Evolutionary conservation across 176 grass and related monocot genomes (phyloP).

Genomic region (Puccinellia tenuiflora): DNA sequence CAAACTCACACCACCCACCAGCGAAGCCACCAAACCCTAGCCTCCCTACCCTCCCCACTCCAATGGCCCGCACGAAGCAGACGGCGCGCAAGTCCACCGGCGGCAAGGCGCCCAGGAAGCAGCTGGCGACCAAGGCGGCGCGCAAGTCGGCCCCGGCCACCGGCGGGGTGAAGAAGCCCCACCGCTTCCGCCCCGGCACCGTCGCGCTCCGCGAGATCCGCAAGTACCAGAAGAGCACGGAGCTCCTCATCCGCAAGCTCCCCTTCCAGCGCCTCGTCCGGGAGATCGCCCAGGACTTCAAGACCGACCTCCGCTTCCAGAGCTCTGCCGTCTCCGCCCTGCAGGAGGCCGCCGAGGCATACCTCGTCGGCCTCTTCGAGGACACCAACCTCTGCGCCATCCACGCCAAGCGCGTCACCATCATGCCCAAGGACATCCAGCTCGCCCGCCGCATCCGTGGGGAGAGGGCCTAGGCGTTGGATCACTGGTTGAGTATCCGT

Average conservation of each 20-base stretch:
- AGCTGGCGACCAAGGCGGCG: slow-evolving; percentile 57
- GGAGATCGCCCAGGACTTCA: slow-evolving; percentile 72
- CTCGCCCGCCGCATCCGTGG: slow-evolving; percentile 52
- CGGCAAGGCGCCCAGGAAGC: slow-evolving; percentile 64
- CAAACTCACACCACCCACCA: background rate
- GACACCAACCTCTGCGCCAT: slow-evolving; percentile 76
- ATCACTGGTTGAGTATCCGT: background rate
- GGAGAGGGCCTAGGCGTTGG: background rate
- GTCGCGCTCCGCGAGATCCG: slow-evolving; percentile 67
- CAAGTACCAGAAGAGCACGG: slow-evolving; percentile 84
- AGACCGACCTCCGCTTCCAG: slow-evolving; percentile 71
- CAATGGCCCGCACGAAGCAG: slow-evolving; percentile 72
- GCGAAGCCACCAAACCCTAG: background rate
- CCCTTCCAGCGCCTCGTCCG: slow-evolving; percentile 59
- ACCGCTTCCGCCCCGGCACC: slow-evolving; percentile 67
- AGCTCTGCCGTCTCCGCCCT: slow-evolving; percentile 47
- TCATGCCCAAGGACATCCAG: slow-evolving; percentile 83
- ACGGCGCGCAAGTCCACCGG: slow-evolving; percentile 63
- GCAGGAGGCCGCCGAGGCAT: slow-evolving; percentile 66
- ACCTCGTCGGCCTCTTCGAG: slow-evolving; percentile 62
- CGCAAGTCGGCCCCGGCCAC: slow-evolving; percentile 60
- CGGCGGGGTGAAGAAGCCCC: slow-evolving; percentile 69
- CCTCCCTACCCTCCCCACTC: background rate
- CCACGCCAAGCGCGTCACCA: slow-evolving; percentile 73
- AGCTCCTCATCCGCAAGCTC: slow-evolving; percentile 69